A percentile compares a stretch with the other conserved stretches of the same genome.
These are phyloP conservation scores for Syncephalastrum contaminatum DNA, from an alignment of 371 early-diverging fungal species.

Conservation along the genomic window DNA sequence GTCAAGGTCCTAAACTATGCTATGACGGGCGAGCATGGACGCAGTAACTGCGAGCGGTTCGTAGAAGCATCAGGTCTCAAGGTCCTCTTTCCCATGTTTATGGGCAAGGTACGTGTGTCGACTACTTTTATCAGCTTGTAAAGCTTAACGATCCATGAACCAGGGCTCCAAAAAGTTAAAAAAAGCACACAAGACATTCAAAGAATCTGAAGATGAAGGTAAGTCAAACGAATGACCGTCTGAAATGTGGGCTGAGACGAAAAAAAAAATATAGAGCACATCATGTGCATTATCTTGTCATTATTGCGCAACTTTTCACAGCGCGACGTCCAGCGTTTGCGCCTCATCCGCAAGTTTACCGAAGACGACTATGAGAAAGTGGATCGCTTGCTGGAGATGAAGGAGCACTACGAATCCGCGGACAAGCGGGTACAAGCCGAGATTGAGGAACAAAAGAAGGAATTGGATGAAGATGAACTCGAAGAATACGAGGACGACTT, in stretches of 20 bases:
- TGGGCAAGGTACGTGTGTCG: constrained; percentile 55
- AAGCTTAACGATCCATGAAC: constrained; percentile 5
- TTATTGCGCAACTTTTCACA: constrained; percentile 62
- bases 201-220: constrained; percentile 78
- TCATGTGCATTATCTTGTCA: constrained; percentile 78
- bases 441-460: constrained; percentile 46
- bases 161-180: constrained; percentile 71
- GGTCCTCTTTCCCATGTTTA: constrained; percentile 76
- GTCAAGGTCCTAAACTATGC: constrained; percentile 89
- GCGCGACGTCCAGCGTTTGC: constrained; percentile 61
- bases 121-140: neutral
- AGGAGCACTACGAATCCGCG: constrained; percentile 62
- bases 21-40: constrained; percentile 58
- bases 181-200: constrained; percentile 60
- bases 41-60: constrained; percentile 62
- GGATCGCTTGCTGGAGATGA: constrained; percentile 76
- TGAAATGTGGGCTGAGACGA: neutral
- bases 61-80: constrained; percentile 81
- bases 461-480: constrained; percentile 49
- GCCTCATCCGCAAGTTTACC: constrained; percentile 83
- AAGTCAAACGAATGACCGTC: neutral
- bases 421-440: constrained; percentile 55
- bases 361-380: constrained; percentile 79
- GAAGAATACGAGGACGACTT: constrained; percentile 62
- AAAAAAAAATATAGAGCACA: constrained; percentile 59